Base-by-base conservation (phyloP, 768 basidiomycete genomes). In the Cystobasidium onofrii region DNA sequence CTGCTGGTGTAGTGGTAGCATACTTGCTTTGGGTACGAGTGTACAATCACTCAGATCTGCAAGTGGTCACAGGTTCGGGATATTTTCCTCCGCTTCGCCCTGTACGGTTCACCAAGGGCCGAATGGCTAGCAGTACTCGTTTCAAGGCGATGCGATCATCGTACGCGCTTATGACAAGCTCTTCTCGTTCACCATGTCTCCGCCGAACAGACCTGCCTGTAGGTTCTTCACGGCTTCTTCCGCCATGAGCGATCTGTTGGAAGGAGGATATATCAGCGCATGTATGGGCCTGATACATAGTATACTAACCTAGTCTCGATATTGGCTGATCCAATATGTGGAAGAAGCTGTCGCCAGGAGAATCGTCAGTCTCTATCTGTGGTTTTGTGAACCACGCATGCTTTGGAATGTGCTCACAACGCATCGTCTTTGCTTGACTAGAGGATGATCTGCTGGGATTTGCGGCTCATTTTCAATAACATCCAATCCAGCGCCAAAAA, bases 401-500 rank as follows among this genome's bases (percentile, higher is more conserved):
- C 33, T 36, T 31, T 15, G 10, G 17, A 27, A 43, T 29, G 31
- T 23, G 34, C 10, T 77, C 69, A 82, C 82, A 78, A 77, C 92
- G 87, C 87, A 86, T 18, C 88, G 88, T 69, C 90, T 39, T 43
- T 77, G 87, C 77, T 85, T 87, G 55, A 95, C 87, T 60, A 99
- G 81, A 1, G 90, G 88, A 80, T 99, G 93, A 75, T 89, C 88
- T 1, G 82, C 80, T 0, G 81, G 77, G 31, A 99, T 84, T 55
- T 75, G 25, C 1, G 94, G 94, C 80, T 98, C 94, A 23, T 92
- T 92, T 76, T 92, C 91, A 7, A 97, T 87, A 41, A 98, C 95
- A 80, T 99, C 95, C 13, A 99, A 78, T 0, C 92, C 95, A 0
- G 96, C 96, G 27, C 88, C 93, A 85, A 89, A 94, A 27, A 99